These are phyloP conservation scores for Talaromyces pinophilus DNA, from an alignment of 2,329 filamentous ascomycete genomes.

Conservation along the genomic window DNA sequence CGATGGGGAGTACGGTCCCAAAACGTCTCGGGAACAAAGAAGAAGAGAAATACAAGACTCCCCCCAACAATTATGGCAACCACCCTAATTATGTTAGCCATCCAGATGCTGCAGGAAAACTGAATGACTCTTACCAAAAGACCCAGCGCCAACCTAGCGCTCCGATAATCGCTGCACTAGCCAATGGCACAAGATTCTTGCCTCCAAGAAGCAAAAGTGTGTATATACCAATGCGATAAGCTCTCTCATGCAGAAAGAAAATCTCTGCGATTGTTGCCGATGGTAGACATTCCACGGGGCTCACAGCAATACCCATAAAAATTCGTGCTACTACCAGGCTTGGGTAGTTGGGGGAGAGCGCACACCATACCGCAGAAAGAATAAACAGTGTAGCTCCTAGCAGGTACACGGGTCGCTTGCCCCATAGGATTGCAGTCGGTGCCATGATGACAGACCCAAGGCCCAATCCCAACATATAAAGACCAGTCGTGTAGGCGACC, in stretches of 20 bases:
- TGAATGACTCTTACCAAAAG: slow-evolving; percentile 64
- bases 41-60: slow-evolving; percentile 70
- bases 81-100: slow-evolving; percentile 58
- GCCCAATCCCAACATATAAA: slow-evolving; percentile 93
- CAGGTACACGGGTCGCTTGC: slow-evolving; percentile 89
- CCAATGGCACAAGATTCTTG: slow-evolving; percentile 85
- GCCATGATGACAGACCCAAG: slow-evolving; percentile 81
- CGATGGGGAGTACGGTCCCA: slow-evolving; percentile 79
- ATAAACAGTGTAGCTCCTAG: slow-evolving; percentile 75
- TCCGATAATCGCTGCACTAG: slow-evolving; percentile 82
- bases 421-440: slow-evolving; percentile 86
- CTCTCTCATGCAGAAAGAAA: slow-evolving; percentile 91
- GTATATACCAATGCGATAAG: slow-evolving; percentile 91
- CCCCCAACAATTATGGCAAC: slow-evolving; percentile 77
- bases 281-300: slow-evolving; percentile 86
- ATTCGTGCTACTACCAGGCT: slow-evolving; percentile 81
- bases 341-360: slow-evolving; percentile 74
- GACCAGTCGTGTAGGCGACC: slow-evolving; percentile 82
- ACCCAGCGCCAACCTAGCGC: slow-evolving; percentile 83
- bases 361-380: slow-evolving; percentile 78
- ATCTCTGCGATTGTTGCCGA: slow-evolving; percentile 95
- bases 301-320: slow-evolving; percentile 84
- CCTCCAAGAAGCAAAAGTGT: slow-evolving; percentile 84
- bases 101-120: slow-evolving; percentile 5
- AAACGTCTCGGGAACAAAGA: slow-evolving; percentile 93